phyloP scores from a whole-genome alignment of 148 eudicot genomes.

The Cornus controversa region DNA sequence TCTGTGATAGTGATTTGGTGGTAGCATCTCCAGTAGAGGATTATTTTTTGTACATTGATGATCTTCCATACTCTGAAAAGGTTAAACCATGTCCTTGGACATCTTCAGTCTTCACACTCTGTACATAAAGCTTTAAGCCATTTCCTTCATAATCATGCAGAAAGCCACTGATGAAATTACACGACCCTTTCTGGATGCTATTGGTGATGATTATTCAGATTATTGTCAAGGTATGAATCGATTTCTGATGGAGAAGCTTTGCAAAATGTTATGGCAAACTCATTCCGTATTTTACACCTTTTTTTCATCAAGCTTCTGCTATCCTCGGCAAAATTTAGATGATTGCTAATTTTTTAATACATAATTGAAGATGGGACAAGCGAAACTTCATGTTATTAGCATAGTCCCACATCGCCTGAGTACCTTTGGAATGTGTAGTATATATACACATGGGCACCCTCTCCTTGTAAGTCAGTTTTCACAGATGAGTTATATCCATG shows the following conservation, averaged over 20 bases:
- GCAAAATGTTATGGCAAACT: not conserved
- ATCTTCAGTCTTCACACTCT: not conserved
- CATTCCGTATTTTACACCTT: not conserved
- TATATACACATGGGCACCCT: too few relatives aligned
- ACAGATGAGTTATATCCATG: too few relatives aligned
- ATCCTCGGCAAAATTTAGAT: not conserved
- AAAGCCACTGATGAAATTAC: constrained; percentile 71
- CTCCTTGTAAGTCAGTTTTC: too few relatives aligned
- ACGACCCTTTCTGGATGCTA: constrained; percentile 71
- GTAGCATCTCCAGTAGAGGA: constrained; percentile 95
- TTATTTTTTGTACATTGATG: constrained; percentile 78
- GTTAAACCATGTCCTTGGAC: constrained; percentile 30
- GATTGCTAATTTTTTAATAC: not conserved
- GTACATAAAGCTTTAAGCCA: not conserved
- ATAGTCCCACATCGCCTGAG: too few relatives aligned
- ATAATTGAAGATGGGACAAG: not conserved
- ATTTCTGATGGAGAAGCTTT: not conserved
- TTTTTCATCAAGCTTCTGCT: not conserved
- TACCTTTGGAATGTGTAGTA: too few relatives aligned
- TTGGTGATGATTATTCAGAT: constrained; percentile 79
- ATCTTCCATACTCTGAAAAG: constrained; percentile 68
- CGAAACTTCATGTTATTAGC: not conserved
- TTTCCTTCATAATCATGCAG: constrained; percentile 35
- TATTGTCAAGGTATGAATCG: constrained; percentile 72
- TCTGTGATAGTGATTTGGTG: constrained; percentile 83